Evolutionary conservation across 1,284 basidiomycete genomes (phyloP), one percentile per base, ranked within the genome.

Genomic region (Leccinum huronense): DNA sequence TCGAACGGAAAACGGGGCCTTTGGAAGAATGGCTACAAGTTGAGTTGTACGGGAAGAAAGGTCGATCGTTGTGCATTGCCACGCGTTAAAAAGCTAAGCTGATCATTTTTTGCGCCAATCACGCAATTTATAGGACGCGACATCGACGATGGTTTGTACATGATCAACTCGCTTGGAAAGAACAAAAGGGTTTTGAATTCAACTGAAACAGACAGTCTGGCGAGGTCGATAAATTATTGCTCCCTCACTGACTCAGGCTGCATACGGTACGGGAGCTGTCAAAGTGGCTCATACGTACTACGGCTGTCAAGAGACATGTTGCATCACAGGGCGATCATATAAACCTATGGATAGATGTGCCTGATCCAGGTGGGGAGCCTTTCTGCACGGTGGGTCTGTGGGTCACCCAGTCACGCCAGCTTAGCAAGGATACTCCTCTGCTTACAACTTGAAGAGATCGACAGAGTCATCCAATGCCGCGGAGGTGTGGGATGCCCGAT

Each of bases 381-480:
- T 3, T 45, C 40, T 42, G 40, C 40, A 5, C 23, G 23, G 38
- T 40, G 38, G 38, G 38, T 40, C 38, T 16, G 5, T 19, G 42
- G 42, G n/a, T 45, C n/a, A n/a, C 42, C 10, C n/a, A n/a, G 42
- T 19, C n/a, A 11, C 4, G 42, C n/a, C 42, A 45, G 23, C 23
- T 27, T 27, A 45, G 42, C 42, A 9, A 45, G 42, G 36, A 33
- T 9, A 7, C 38, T 40, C 38, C 38, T 40, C 38, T 40, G 38
- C 38, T 40, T 40, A 40, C 38, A 40, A 40, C 14, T 40, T 16
- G 7, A n/a, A 42, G 40, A 31, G 60, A 66, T 59, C 64, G 45
- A 62, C 59, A 30, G 19, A 36, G 48, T 45, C 11, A 23, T 61
- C 33, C 33, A 57, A 58, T 19, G 63, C 64, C 64, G 64, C 65